Evolutionary conservation across 2,329 filamentous ascomycete species (phyloP), one percentile per base, ranked within the genome.

Genomic region (Calonectria fujianensis): DNA sequence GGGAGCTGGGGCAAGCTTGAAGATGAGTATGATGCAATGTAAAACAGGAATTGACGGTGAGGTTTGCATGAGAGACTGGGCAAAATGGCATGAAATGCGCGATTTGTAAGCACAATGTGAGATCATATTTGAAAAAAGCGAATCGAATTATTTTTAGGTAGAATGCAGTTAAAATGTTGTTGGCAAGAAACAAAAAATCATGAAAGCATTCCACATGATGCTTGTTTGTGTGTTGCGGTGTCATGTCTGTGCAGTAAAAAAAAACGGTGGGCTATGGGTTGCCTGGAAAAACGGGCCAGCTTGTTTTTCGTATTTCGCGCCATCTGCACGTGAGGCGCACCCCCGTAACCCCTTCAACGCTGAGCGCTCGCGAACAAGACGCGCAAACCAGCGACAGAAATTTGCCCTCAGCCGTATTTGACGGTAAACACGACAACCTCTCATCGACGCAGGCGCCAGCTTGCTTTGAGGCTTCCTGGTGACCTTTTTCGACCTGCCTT

Each of bases 291-390:
- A 77, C 70, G 77, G 76, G 50, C 77, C 77, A 78, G 70, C 69
- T 67, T 77, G 76, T 77, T 78, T 77, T 78, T 59, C 68, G 54
- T 63, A 63, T 70, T 76, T 79, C 75, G 76, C 77, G 77, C 76
- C 69, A 76, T 61, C 74, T 78, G 71, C 77, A 79, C 77, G 77
- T 79, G 77, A 78, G 77, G 70, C 75, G 67, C 73, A 75, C 71
- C 73, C 61, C 74, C 72, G 74, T 76, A 76, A 77, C 78, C 70
- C 78, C 71, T 71, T 64, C 51, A 69, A 75, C 70, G 48, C 73
- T 70, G 37, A 41, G 67, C 69, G 70, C 73, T 74, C 71, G 76
- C 75, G 76, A 79, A 71, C 75, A 67, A 71, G 73, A 77, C 77
- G 80, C 80, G 80, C 80, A 76, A 72, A 80, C 72, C 74, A 72